phyloP scores from a whole-genome alignment of 495 filamentous ascomycete genomes.

The Penicillium paradoxum region DNA sequence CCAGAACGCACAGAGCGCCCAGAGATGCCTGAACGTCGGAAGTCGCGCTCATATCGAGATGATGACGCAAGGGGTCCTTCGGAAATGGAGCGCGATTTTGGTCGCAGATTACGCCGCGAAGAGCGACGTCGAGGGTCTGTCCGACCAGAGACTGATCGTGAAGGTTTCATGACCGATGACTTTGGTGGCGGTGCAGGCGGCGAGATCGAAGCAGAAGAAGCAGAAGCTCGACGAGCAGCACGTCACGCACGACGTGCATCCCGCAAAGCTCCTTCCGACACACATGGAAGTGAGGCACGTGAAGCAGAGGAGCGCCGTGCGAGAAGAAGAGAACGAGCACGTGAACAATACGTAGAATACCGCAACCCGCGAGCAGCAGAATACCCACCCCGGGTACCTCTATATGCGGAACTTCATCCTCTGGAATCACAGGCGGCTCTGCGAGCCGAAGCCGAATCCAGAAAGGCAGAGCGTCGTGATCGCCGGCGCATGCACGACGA shows the following conservation, averaged over 20 bases:
- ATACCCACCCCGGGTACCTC: too few species aligned
- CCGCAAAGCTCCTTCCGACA: constrained; percentile 33
- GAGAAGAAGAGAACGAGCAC: constrained; percentile 34
- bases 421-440: constrained; percentile 46
- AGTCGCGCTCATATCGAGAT: constrained; percentile 38
- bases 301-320: constrained; percentile 45
- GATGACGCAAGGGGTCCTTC: constrained; percentile 32
- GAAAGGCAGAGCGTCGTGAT: constrained; percentile 38
- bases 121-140: constrained; percentile 38
- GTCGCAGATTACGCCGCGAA: constrained; percentile 38
- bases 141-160: constrained; percentile 39
- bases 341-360: constrained; percentile 40
- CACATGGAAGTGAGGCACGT: constrained; percentile 26
- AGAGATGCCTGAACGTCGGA: constrained; percentile 36
- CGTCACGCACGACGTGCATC: constrained; percentile 37
- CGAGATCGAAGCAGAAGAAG: constrained; percentile 48
- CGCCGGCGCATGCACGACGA: constrained; percentile 36
- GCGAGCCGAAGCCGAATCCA: constrained; percentile 33
- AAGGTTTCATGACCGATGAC: constrained; percentile 42
- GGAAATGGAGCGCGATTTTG: constrained; percentile 42
- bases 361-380: constrained; percentile 42
- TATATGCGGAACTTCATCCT: constrained; percentile 44
- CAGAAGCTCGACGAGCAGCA: constrained; percentile 49
- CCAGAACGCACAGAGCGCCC: constrained; percentile 38
- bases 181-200: constrained; percentile 25